A percentile compares a stretch with the other conserved stretches of the same genome.
These are phyloP conservation scores for Poa annua DNA, from an alignment of 176 grass and related monocot genomes.

Conservation along the genomic window DNA sequence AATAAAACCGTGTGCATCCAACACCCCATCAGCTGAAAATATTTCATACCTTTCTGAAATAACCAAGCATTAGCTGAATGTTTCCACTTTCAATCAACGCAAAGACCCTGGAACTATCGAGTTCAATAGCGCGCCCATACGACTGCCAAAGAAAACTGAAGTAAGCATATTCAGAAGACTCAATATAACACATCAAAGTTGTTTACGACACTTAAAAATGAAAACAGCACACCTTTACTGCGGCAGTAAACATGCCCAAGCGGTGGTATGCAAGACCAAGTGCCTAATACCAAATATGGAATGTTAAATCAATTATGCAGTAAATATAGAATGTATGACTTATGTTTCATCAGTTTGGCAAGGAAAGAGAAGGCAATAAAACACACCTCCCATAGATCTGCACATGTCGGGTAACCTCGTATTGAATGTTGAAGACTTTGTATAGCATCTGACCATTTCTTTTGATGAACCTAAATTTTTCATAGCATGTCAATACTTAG, in stretches of 20 bases:
- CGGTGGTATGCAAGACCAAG: slow-evolving; percentile 94
- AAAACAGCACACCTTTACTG: slow-evolving; percentile 75
- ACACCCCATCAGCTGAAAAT: slow-evolving; percentile 17
- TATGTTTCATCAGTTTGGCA: slow-evolving; percentile 35
- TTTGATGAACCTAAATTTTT: slow-evolving; percentile 82
- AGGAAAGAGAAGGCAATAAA: slow-evolving; percentile 3
- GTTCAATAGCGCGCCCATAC: slow-evolving; percentile 88
- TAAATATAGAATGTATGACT: slow-evolving; percentile 24
- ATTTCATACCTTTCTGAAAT: slow-evolving; percentile 86
- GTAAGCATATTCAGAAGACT: slow-evolving; percentile 49
- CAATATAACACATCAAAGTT: slow-evolving; percentile 21
- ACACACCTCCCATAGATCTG: slow-evolving; percentile 95
- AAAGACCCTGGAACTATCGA: slow-evolving; percentile 80
- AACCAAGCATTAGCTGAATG: slow-evolving; percentile 88
- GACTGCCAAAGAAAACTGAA: slow-evolving; percentile 65
- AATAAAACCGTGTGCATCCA: slow-evolving; percentile 35
- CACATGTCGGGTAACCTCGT: slow-evolving; percentile 71
- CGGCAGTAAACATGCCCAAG: slow-evolving; percentile 96
- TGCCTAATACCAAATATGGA: slow-evolving; percentile 61
- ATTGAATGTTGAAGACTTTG: slow-evolving; percentile 92
- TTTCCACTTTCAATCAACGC: slow-evolving; percentile 91
- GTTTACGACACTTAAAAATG: slow-evolving; percentile 33
- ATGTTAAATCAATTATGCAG: slow-evolving; percentile 38
- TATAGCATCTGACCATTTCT: slow-evolving; percentile 87
- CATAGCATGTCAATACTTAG: slow-evolving; percentile 35